A percentile compares a stretch with the other conserved stretches of the same genome.
These are phyloP conservation scores for Leccinum subgranulosum DNA, from an alignment of 768 basidiomycete species.

Conservation along the genomic window DNA sequence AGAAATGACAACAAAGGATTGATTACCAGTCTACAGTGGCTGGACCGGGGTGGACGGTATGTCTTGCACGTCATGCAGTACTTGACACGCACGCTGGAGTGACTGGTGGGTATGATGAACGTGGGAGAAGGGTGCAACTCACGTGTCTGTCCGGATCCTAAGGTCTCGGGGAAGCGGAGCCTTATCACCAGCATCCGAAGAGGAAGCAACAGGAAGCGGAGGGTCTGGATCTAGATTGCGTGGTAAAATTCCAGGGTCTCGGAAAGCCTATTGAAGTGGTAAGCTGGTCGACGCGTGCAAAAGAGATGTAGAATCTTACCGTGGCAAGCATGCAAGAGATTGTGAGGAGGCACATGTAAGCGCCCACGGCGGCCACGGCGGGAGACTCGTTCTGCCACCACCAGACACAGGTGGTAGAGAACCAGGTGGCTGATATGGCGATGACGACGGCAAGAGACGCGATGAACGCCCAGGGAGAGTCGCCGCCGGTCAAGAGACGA, in stretches of 20 bases:
- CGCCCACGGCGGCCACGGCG: slow-evolving; percentile 64
- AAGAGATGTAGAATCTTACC: slow-evolving; percentile 39
- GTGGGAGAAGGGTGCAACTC: slow-evolving; percentile 30
- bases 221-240: slow-evolving; percentile 84
- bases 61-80: slow-evolving; percentile 92
- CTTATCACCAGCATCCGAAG: slow-evolving; percentile 58
- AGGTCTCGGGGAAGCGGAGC: slow-evolving; percentile 80
- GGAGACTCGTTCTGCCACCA: slow-evolving; percentile 66
- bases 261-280: slow-evolving; percentile 51
- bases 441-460: slow-evolving; percentile 59
- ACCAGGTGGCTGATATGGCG: slow-evolving; percentile 75
- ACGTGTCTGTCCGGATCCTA: slow-evolving; percentile 75
- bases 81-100: slow-evolving; percentile 77
- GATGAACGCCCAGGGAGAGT: slow-evolving; percentile 80
- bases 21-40: slow-evolving; percentile 90
- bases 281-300: background rate
- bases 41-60: slow-evolving; percentile 91
- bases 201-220: slow-evolving; percentile 61
- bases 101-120: background rate
- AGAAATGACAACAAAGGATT: background rate
- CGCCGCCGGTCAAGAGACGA: slow-evolving; percentile 77
- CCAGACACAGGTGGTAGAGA: slow-evolving; percentile 56
- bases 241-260: slow-evolving; percentile 88
- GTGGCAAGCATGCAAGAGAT: slow-evolving; percentile 76
- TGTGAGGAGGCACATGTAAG: slow-evolving; percentile 61